phyloP scores from a whole-genome alignment of 345 rosid species.

The Arabis alpina region DNA sequence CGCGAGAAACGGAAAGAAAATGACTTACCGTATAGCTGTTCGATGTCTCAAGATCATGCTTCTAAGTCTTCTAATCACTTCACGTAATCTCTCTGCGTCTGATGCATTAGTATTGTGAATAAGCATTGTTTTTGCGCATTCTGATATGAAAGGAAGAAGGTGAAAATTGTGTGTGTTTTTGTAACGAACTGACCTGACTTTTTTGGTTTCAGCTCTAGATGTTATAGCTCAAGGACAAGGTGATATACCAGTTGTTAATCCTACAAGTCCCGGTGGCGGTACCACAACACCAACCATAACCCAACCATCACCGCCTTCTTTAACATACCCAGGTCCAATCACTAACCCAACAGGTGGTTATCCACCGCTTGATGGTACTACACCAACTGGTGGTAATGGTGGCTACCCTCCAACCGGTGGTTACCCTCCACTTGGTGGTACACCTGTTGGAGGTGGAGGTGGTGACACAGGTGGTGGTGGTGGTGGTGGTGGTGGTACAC shows the following conservation, averaged over 20 bases:
- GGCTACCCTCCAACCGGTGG: constrained; percentile 37
- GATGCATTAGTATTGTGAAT: constrained; percentile 9
- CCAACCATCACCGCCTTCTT: constrained; percentile 48
- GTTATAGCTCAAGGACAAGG: constrained; percentile 46
- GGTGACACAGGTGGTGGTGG: neutral
- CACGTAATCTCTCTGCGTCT: constrained; percentile 64
- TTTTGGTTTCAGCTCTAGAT: constrained; percentile 38
- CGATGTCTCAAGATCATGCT: constrained; percentile 51
- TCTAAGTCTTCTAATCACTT: constrained; percentile 52
- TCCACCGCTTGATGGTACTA: constrained; percentile 42
- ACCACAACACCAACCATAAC: constrained; percentile 55
- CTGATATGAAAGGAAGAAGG: neutral
- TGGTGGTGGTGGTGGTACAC: constrained; percentile 34
- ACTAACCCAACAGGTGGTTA: constrained; percentile 41
- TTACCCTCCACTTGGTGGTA: constrained; percentile 42
- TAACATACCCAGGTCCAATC: constrained; percentile 41
- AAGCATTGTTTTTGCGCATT: neutral
- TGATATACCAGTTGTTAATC: constrained; percentile 72
- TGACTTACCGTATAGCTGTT: constrained; percentile 50
- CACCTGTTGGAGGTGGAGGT: constrained; percentile 29
- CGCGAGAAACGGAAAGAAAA: constrained; percentile 44
- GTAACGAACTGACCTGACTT: constrained; percentile 22
- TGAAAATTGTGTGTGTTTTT: neutral
- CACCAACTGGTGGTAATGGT: constrained; percentile 41
- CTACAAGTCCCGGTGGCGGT: constrained; percentile 57